A percentile compares a stretch with the other conserved stretches of the same genome.
Conservation (phyloP, 192 early-diverging fungal genomes). For the Linnemannia schmuckeri region DNA sequence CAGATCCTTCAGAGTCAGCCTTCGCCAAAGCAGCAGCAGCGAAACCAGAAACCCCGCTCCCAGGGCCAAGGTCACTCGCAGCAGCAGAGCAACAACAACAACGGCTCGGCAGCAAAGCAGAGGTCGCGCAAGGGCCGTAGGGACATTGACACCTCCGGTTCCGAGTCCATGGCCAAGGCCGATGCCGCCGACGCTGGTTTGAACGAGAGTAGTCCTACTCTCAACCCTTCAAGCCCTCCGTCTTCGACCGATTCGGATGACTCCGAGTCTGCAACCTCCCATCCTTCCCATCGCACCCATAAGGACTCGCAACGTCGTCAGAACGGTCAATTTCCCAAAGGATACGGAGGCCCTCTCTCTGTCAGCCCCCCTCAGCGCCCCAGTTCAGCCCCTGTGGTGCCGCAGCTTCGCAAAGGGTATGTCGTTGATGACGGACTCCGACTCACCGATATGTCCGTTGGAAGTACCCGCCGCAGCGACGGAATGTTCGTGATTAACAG, state of each 20-base stretch:
- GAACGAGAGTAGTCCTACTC: conserved; percentile 31
- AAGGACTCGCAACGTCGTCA: conserved; percentile 1
- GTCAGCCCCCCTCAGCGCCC: conserved; percentile 38
- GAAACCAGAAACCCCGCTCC: conserved; percentile 11
- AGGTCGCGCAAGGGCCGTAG: conserved; percentile 53
- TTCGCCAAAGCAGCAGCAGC: conserved; percentile 15
- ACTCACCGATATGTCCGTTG: background rate
- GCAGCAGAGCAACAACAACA: conserved; percentile 1
- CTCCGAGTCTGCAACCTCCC: conserved; percentile 31
- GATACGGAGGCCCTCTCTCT: conserved; percentile 11
- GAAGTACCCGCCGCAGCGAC: conserved; percentile 18
- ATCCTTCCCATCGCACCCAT: background rate
- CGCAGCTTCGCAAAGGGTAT: conserved; percentile 45
- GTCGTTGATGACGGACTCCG: background rate
- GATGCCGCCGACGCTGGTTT: conserved; percentile 30
- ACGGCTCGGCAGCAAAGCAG: background rate
- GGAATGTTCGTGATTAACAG: background rate
- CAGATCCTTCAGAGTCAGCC: conserved; percentile 6
- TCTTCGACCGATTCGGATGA: conserved; percentile 52
- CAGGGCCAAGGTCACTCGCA: conserved; percentile 22
- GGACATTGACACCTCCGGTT: conserved; percentile 50
- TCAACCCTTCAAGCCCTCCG: conserved; percentile 40
- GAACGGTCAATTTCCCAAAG: conserved; percentile 10
- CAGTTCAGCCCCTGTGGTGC: conserved; percentile 34
- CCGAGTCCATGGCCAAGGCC: conserved; percentile 48